phyloP scores from a whole-genome alignment of 2,329 filamentous ascomycete species.

The Fusarium stilboides region DNA sequence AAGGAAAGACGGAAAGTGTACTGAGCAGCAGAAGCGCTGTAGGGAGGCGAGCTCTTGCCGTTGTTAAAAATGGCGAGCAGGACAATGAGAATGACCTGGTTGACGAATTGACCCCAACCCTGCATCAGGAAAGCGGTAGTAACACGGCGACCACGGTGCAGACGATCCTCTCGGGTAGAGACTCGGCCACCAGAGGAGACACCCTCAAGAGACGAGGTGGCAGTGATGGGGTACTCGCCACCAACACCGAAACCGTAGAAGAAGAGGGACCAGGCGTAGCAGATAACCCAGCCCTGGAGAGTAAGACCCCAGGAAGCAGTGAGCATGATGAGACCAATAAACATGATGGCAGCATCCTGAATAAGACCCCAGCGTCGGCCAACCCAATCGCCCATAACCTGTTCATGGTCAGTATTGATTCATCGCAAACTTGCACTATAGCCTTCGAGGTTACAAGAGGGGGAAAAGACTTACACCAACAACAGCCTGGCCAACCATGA shows the following conservation, averaged over 20 bases:
- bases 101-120: conserved; percentile 96
- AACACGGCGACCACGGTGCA: conserved; percentile 96
- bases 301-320: conserved; percentile 90
- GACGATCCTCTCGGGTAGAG: conserved; percentile 91
- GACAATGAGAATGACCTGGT: conserved; percentile 91
- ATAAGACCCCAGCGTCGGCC: conserved; percentile 96
- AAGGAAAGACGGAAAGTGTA: conserved; percentile 95
- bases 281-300: conserved; percentile 95
- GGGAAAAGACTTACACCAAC: conserved; percentile 76
- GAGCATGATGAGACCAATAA: conserved; percentile 91
- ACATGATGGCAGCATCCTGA: conserved; percentile 95
- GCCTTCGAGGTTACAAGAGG: not conserved
- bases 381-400: conserved; percentile 78
- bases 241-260: conserved; percentile 78
- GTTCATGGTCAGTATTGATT: conserved; percentile 34
- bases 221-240: conserved; percentile 97
- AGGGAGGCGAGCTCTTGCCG: conserved; percentile 80
- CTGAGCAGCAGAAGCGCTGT: conserved; percentile 83
- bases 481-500: conserved; percentile 92
- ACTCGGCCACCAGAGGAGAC: conserved; percentile 87
- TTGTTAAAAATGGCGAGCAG: conserved; percentile 91
- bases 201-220: conserved; percentile 94
- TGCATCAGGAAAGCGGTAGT: conserved; percentile 98
- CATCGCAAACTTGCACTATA: not conserved
- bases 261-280: conserved; percentile 95